phyloP scores from a whole-genome alignment of 768 basidiomycete species.

The Leucogyrophana mollusca region DNA sequence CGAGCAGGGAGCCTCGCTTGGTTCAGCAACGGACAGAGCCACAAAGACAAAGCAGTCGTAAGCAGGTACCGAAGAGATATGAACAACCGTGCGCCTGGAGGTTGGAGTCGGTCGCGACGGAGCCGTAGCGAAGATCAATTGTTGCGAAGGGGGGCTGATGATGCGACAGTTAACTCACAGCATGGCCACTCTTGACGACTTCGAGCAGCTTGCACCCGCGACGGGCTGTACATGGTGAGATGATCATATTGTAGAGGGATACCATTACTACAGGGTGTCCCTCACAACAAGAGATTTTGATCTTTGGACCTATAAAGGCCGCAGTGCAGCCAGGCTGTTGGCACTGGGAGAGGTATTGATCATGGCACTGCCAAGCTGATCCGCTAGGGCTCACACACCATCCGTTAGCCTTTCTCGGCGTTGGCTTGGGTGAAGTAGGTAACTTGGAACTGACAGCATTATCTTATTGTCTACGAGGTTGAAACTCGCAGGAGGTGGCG shows the following conservation, averaged over 20 bases:
- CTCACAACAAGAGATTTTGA: constrained; percentile 8
- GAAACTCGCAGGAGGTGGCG: too few relatives aligned
- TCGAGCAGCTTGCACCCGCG: constrained; percentile 15
- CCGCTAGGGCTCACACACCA: too few relatives aligned
- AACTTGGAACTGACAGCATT: too few relatives aligned
- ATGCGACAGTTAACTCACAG: constrained; percentile 14
- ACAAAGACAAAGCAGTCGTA: constrained; percentile 18
- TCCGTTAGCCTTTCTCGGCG: too few relatives aligned
- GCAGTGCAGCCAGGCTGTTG: not conserved
- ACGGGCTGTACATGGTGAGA: constrained; percentile 35
- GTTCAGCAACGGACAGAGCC: constrained; percentile 16
- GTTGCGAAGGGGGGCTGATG: constrained; percentile 12
- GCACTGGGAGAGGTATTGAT: too few relatives aligned
- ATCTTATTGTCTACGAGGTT: too few relatives aligned
- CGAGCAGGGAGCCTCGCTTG: constrained; percentile 15
- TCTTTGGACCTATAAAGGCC: constrained; percentile 4
- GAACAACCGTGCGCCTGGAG: constrained; percentile 25
- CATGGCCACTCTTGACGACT: constrained; percentile 12
- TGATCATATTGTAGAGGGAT: constrained; percentile 18
- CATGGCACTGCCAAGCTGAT: too few relatives aligned
- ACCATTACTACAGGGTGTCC: constrained; percentile 9
- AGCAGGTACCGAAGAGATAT: constrained; percentile 16
- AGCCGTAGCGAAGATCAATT: constrained; percentile 23
- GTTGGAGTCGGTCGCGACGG: constrained; percentile 23
- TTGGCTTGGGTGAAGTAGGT: too few relatives aligned